These are phyloP conservation scores for Arctium minus DNA, from an alignment of 129 eudicot species.

Conservation along the genomic window DNA sequence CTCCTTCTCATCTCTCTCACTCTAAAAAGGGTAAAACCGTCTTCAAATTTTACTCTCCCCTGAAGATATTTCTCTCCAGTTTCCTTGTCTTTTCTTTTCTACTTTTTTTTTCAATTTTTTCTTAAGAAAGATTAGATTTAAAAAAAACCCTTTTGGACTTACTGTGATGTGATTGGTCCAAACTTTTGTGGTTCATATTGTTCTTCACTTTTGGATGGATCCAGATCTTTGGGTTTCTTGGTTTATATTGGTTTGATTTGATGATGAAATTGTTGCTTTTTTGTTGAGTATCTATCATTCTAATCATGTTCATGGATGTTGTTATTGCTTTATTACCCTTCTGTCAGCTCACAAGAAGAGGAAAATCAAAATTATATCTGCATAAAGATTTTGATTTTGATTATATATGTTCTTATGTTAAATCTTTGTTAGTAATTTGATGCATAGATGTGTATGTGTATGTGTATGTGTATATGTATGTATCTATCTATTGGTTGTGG, in stretches of 20 bases:
- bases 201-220: slow-evolving; percentile 12
- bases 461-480: neutral
- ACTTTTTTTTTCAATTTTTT: neutral
- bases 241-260: neutral
- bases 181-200: slow-evolving; percentile 11
- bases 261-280: slow-evolving; percentile 5
- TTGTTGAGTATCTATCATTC: neutral
- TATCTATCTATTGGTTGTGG: neutral
- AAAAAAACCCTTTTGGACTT: neutral
- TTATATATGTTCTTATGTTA: neutral
- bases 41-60: slow-evolving; percentile 23
- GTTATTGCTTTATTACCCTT: neutral
- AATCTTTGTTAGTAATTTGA: slow-evolving; percentile 7
- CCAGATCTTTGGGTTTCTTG: slow-evolving; percentile 25
- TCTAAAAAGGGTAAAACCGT: slow-evolving; percentile 51
- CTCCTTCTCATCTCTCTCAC: slow-evolving; percentile 25
- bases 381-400: slow-evolving; percentile 19
- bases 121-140: slow-evolving; percentile 9
- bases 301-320: slow-evolving; percentile 12
- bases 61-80: neutral
- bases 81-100: neutral
- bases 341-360: neutral
- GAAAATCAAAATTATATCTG: slow-evolving; percentile 4
- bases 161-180: slow-evolving; percentile 16
- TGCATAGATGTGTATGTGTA: slow-evolving; percentile 3